phyloP scores from a whole-genome alignment of 2,329 filamentous ascomycete species.

The Apiospora kogelbergensis region DNA sequence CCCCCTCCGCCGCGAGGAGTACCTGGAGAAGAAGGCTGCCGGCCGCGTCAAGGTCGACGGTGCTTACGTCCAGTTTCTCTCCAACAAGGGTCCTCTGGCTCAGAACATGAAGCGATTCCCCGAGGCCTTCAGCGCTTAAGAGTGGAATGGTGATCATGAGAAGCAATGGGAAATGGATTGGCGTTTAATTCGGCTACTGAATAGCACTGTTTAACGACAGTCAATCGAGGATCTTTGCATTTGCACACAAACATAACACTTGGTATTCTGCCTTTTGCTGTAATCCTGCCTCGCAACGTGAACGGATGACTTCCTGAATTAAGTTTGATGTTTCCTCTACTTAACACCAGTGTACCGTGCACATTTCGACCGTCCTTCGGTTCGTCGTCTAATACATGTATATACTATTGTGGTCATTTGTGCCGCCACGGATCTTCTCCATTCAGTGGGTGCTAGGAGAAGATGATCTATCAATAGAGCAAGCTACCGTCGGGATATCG shows the following conservation, averaged over 20 bases:
- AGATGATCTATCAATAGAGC: background rate
- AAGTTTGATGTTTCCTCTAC: background rate
- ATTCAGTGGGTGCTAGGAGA: background rate
- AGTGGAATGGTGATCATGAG: slow-evolving; percentile 17
- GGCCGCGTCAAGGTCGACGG: slow-evolving; percentile 95
- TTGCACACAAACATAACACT: slow-evolving; percentile 13
- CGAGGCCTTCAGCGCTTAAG: slow-evolving; percentile 72
- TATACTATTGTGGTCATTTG: background rate
- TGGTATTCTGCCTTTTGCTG: background rate
- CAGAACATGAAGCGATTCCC: slow-evolving; percentile 95
- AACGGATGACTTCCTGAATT: too few species aligned
- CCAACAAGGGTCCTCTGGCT: slow-evolving; percentile 84
- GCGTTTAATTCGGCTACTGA: slow-evolving; percentile 18
- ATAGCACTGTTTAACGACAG: slow-evolving; percentile 18
- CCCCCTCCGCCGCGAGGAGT: slow-evolving; percentile 97
- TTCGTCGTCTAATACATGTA: background rate
- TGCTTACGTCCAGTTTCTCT: slow-evolving; percentile 99
- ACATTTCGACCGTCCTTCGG: background rate
- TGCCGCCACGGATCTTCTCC: background rate
- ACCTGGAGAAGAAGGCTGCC: slow-evolving; percentile 90
- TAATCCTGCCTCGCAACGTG: background rate
- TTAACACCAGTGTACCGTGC: background rate
- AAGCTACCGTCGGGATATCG: background rate
- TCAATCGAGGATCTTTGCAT: slow-evolving; percentile 19
- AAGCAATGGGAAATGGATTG: slow-evolving; percentile 18